A percentile compares a stretch with the other conserved stretches of the same genome.
Conservation (phyloP, 768 basidiomycete genomes). For the Inosperma sp. region DNA sequence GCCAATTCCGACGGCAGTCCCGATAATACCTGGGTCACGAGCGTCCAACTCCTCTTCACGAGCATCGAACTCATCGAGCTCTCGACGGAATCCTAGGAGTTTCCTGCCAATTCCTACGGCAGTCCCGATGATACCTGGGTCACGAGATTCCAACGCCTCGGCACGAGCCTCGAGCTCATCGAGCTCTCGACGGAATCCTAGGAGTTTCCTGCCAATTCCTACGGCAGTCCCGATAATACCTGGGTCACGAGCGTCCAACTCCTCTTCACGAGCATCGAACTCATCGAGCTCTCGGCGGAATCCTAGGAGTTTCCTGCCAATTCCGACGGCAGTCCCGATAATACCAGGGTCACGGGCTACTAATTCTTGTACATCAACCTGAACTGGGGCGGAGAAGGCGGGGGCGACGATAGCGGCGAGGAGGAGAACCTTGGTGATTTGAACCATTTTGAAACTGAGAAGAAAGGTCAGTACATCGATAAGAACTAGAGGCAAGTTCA, state of each 20-base stretch:
- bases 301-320: background rate
- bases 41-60: slow-evolving; percentile 12
- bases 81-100: background rate
- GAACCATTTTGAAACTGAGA: slow-evolving; percentile 19
- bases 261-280: too few relatives aligned
- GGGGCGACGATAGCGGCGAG: slow-evolving; percentile 19
- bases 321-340: background rate
- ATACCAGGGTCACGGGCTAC: slow-evolving; percentile 12
- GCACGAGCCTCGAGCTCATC: background rate
- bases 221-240: background rate
- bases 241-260: slow-evolving; percentile 12
- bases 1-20: background rate
- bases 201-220: background rate
- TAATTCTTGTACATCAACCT: slow-evolving; percentile 6
- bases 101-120: too few relatives aligned
- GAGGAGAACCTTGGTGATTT: slow-evolving; percentile 20
- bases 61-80: slow-evolving; percentile 3
- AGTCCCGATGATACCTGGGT: too few relatives aligned
- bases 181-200: too few relatives aligned
- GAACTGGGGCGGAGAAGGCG: slow-evolving; percentile 16
- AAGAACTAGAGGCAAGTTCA: background rate
- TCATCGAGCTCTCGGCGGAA: too few relatives aligned
- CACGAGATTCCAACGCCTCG: slow-evolving; percentile 8
- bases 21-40: slow-evolving; percentile 6
- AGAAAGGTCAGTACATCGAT: slow-evolving; percentile 2